phyloP scores from a whole-genome alignment of 164 flowering plant genomes.

The Santalum album region DNA sequence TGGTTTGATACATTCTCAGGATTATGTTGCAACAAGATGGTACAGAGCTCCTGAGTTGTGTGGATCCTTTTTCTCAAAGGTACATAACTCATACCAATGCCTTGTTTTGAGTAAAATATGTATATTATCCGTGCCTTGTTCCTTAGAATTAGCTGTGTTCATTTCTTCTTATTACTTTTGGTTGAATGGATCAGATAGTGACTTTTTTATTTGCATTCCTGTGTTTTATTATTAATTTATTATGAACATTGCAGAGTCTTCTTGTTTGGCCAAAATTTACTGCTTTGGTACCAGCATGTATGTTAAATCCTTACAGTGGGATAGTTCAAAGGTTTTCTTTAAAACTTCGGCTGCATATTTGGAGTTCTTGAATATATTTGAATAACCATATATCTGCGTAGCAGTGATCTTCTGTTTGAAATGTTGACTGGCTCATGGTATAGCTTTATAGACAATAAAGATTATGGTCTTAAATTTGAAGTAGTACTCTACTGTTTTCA shows the following conservation, averaged over 20 bases:
- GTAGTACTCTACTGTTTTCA: constrained; percentile 23
- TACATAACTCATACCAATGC: constrained; percentile 12
- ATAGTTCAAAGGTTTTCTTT: too few species aligned
- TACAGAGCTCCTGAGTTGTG: constrained; percentile 96
- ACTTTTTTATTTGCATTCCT: too few species aligned
- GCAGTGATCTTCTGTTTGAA: background rate
- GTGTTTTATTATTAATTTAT: too few species aligned
- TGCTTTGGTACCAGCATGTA: too few species aligned
- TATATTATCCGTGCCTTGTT: too few species aligned
- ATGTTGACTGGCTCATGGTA: background rate
- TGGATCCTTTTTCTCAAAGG: constrained; percentile 98
- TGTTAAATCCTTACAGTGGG: too few species aligned
- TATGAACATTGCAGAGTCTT: too few species aligned
- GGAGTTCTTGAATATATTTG: background rate
- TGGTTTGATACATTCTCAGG: constrained; percentile 30
- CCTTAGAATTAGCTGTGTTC: background rate
- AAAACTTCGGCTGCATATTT: background rate
- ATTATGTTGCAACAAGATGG: constrained; percentile 98
- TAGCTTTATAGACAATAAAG: background rate
- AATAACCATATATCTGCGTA: background rate
- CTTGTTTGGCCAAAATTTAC: too few species aligned
- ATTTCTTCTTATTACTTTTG: too few species aligned
- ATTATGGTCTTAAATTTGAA: too few species aligned
- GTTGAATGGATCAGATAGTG: too few species aligned
- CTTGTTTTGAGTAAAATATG: too few species aligned